phyloP scores from a whole-genome alignment of 2,329 filamentous ascomycete species.

The Botrytis elliptica region DNA sequence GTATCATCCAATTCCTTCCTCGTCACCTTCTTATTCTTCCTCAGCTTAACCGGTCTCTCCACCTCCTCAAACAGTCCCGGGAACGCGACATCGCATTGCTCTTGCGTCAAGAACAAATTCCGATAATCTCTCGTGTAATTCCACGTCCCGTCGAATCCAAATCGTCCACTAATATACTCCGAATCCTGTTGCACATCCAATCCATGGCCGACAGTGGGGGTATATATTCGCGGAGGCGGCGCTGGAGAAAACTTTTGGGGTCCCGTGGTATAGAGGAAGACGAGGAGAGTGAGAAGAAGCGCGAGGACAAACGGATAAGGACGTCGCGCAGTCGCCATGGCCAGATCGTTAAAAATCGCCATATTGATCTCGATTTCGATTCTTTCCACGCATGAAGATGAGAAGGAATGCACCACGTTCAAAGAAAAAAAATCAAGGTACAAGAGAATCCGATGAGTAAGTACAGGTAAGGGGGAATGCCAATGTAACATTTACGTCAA shows the following conservation, averaged over 20 bases:
- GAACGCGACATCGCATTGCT: slow-evolving; percentile 24
- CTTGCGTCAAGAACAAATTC: slow-evolving; percentile 15
- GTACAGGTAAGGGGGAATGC: background rate
- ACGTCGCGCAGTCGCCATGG: background rate
- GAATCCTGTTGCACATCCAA: background rate
- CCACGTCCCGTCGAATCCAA: slow-evolving; percentile 15
- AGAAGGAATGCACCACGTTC: background rate
- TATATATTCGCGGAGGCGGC: background rate
- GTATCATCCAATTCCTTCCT: slow-evolving; percentile 20
- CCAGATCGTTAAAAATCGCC: background rate
- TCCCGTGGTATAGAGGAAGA: background rate
- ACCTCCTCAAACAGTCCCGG: slow-evolving; percentile 25
- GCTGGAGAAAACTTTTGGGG: background rate
- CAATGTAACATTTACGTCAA: background rate
- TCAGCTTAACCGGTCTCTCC: slow-evolving; percentile 21
- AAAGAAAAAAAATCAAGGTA: background rate
- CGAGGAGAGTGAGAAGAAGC: background rate
- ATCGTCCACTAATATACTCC: background rate
- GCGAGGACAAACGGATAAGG: background rate
- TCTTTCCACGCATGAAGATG: background rate
- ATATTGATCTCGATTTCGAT: background rate
- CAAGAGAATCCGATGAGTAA: background rate
- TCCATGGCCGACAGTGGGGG: background rate
- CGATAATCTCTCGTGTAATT: slow-evolving; percentile 17
- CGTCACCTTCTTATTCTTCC: slow-evolving; percentile 1